A percentile compares a stretch with the other conserved stretches of the same genome.
phyloP scores from a whole-genome alignment of 2,329 filamentous ascomycete genomes.

The Colletotrichum costaricense region DNA sequence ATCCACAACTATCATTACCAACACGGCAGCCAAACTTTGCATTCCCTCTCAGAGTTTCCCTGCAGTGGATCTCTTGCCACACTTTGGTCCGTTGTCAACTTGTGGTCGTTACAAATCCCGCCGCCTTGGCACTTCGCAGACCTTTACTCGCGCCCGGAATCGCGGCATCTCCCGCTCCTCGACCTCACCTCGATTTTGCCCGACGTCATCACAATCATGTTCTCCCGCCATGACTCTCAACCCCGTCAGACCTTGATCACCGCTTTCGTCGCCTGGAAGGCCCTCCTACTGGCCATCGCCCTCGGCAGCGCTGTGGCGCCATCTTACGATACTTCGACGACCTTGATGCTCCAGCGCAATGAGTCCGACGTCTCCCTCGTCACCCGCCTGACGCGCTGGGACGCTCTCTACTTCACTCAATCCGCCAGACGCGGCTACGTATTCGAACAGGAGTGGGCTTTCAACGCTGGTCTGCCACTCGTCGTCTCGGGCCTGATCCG shows the following conservation, averaged over 20 bases:
- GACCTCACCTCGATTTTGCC: neutral
- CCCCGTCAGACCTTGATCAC: conserved; percentile 43
- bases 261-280: conserved; percentile 75
- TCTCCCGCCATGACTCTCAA: conserved; percentile 28
- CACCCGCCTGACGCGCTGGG: conserved; percentile 78
- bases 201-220: conserved; percentile 29
- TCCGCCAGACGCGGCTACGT: conserved; percentile 72
- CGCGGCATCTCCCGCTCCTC: neutral
- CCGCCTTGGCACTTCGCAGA: neutral
- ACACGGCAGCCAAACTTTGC: neutral
- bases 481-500: conserved; percentile 50
- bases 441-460: conserved; percentile 90
- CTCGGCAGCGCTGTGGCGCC: conserved; percentile 59
- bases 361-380: conserved; percentile 50
- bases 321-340: conserved; percentile 84
- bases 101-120: neutral
- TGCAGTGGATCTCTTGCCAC: neutral
- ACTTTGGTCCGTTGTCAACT: neutral
- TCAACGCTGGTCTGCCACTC: conserved; percentile 65
- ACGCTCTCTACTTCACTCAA: conserved; percentile 81
- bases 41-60: neutral
- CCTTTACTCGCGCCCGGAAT: neutral
- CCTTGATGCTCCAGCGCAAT: conserved; percentile 50
- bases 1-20: neutral
- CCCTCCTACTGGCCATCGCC: conserved; percentile 71